Evolutionary conservation across 2,329 filamentous ascomycete genomes (phyloP), one percentile per base, ranked within the genome.

Genomic region (Colletotrichum truncatum): DNA sequence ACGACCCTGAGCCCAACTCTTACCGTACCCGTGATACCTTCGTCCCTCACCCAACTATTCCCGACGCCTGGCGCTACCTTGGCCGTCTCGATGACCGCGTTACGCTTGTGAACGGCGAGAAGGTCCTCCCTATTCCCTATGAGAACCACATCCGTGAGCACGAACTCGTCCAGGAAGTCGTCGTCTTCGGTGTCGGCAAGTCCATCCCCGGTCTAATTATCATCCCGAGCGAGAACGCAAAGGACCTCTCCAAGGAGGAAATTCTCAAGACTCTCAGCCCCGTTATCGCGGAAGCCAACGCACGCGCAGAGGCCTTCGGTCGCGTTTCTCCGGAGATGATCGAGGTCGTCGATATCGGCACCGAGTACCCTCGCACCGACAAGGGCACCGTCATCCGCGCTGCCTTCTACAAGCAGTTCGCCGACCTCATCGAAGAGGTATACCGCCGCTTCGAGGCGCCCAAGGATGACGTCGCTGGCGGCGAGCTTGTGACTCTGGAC

Each of bases 181-280:
- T 89, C 3, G 81, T 88, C 1, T 88, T 89, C 66, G 88, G 88
- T 0, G 80, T 82, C 1, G 85, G 83, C 8, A 81, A 80, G 49
- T 77, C 82, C 1, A 78, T 84, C 26, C 84, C 85, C 0, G 87
- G 87, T 2, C 69, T 88, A 10, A 69, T 89, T 10, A 76, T 90
- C 11, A 76, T 90, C 21, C 81, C 83, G 25, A 78, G 81, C 11
- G 80, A 84, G n/a, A 75, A 76, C 3, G 80, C 81, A 1, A 71
- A 73, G 0, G 68, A 78, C 0, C 73, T 86, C 48, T 71, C 78
- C 0, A 76, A 83, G 3, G 73, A 80, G 0, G 79, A 86, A 9
- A 77, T 85, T 18, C 70, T 89, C 0, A 74, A 84, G 1, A 68
- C 71, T 0, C 79, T 89, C 1, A 84, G 80, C 80, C 81, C 84